Percentiles rank a stretch among this genome's conserved stretches.
Conservation (phyloP, 441 rosid genomes). For the Mallotus japonicus region DNA sequence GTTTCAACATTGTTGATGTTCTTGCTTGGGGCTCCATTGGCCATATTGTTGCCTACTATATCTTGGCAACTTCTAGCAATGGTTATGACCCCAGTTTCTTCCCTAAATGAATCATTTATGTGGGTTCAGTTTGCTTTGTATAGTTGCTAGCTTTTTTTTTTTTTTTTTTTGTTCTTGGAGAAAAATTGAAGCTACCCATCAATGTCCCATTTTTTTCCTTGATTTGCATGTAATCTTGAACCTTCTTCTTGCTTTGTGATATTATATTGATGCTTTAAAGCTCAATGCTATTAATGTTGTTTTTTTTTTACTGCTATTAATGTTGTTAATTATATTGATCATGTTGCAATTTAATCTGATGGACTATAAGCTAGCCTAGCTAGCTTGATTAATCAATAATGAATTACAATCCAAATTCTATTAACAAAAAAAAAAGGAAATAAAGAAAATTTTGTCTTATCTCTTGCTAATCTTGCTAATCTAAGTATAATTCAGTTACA, state of each 20-base stretch:
- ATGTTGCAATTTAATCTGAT: no score
- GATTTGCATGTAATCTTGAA: background rate
- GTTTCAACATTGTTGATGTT: constrained; percentile 93
- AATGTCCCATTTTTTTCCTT: background rate
- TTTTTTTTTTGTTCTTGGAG: background rate
- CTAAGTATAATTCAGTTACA: no score
- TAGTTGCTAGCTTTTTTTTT: background rate
- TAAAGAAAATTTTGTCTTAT: no score
- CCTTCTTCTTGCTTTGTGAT: background rate
- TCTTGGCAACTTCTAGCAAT: constrained; percentile 93
- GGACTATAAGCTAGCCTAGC: no score
- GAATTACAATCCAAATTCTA: no score
- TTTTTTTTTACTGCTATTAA: no score
- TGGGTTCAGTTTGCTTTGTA: background rate
- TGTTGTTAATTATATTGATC: background rate
- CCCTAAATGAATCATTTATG: background rate
- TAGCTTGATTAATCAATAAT: no score
- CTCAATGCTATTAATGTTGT: background rate
- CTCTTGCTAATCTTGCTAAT: no score
- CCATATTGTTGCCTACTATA: constrained; percentile 91
- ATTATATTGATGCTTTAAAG: background rate
- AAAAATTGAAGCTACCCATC: background rate
- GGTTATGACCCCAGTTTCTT: constrained; percentile 90
- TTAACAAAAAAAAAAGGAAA: no score
- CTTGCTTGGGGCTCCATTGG: constrained; percentile 99